These are phyloP conservation scores for Scenedesmus sp. DNA, from an alignment of 163 green algal species.

Conservation along the genomic window DNA sequence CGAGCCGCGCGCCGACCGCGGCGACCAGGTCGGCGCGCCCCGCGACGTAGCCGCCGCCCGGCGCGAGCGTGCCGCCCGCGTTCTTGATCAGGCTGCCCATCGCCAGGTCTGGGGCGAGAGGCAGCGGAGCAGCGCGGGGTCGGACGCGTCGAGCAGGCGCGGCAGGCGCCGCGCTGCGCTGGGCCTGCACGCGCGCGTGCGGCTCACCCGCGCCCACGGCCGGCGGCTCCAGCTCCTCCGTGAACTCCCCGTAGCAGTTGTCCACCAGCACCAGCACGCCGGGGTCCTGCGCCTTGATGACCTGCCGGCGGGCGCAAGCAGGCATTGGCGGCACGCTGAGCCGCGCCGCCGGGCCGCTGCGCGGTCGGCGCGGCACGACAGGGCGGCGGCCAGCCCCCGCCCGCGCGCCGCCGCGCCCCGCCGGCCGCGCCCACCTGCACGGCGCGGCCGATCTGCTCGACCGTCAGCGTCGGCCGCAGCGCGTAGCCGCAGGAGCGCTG, in stretches of 20 bases:
- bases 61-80: slow-evolving; percentile 82
- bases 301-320: background rate
- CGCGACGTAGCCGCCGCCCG: slow-evolving; percentile 92
- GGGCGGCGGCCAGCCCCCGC: no score
- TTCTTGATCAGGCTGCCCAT: slow-evolving; percentile 97
- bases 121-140: background rate
- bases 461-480: slow-evolving; percentile 82
- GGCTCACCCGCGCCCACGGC: slow-evolving; percentile 73
- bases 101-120: slow-evolving; percentile 74
- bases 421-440: slow-evolving; percentile 26
- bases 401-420: background rate
- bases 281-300: slow-evolving; percentile 73
- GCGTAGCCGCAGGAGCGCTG: slow-evolving; percentile 97
- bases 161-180: no score
- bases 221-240: slow-evolving; percentile 83
- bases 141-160: background rate
- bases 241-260: slow-evolving; percentile 99
- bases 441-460: slow-evolving; percentile 80
- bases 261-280: slow-evolving; percentile 88
- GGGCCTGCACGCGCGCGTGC: no score
- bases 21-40: slow-evolving; percentile 84
- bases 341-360: no score
- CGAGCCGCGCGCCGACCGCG: slow-evolving; percentile 76
- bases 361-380: no score
- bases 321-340: no score